Percentiles rank a stretch among this genome's conserved stretches.
These are phyloP conservation scores for Cercospora zeae-maydis DNA, from an alignment of 2,329 filamentous ascomycete species.

Conservation along the genomic window DNA sequence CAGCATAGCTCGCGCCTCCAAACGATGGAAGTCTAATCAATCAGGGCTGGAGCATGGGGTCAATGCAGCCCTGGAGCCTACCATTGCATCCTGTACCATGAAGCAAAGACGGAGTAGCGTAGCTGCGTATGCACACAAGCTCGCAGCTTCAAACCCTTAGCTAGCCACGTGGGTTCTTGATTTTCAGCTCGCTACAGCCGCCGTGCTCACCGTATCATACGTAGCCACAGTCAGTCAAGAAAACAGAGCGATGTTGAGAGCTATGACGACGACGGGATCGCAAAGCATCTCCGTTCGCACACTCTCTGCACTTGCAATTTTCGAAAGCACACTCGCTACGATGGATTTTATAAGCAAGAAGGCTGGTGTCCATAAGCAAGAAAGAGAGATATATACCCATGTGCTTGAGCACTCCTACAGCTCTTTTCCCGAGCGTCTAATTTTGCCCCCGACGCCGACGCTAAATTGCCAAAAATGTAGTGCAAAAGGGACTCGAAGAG, in stretches of 20 bases:
- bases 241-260: background rate
- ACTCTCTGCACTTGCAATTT: background rate
- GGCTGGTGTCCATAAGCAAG: too few relatives aligned
- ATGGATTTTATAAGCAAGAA: background rate
- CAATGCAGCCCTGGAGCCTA: background rate
- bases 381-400: background rate
- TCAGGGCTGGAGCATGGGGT: constrained; percentile 8
- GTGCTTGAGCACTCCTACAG: background rate
- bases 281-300: background rate
- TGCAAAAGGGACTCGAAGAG: background rate
- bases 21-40: background rate
- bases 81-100: background rate
- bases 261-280: background rate
- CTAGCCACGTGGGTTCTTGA: background rate
- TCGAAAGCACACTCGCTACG: background rate
- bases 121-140: background rate
- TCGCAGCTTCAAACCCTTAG: background rate
- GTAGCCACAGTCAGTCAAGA: background rate
- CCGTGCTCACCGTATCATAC: background rate
- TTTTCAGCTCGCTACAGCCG: background rate
- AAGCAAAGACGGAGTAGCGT: background rate
- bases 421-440: background rate
- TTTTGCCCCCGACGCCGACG: background rate
- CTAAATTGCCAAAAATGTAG: background rate
- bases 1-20: background rate